Conservation (phyloP, 768 basidiomycete genomes). For the Dentipellis fragilis region DNA sequence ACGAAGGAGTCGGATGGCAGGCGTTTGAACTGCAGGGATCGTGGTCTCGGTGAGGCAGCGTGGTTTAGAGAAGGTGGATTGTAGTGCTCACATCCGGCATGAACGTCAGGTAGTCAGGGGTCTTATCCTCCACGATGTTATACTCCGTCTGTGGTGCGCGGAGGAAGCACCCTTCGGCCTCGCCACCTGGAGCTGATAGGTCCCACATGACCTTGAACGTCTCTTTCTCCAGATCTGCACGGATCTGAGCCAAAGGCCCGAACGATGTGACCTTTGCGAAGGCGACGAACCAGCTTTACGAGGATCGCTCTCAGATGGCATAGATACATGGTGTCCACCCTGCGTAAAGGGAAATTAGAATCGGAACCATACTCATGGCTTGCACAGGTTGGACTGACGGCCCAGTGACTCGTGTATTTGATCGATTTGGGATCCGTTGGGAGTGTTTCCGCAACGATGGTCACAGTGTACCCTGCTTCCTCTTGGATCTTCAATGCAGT, state of each 20-base stretch:
- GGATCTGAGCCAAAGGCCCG: not conserved
- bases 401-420: conserved; percentile 76
- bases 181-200: conserved; percentile 48
- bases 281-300: conserved; percentile 36
- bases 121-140: conserved; percentile 30
- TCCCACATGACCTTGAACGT: conserved; percentile 73
- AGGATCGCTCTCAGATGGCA: conserved; percentile 36
- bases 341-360: conserved; percentile 17
- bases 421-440: conserved; percentile 68
- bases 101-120: conserved; percentile 24
- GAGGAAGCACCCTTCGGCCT: conserved; percentile 52
- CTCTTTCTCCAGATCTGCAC: conserved; percentile 52
- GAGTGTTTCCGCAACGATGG: conserved; percentile 59
- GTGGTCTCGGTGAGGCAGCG: not conserved
- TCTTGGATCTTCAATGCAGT: conserved; percentile 67
- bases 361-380: not conserved
- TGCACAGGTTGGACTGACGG: conserved; percentile 34
- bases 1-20: conserved; percentile 31
- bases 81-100: conserved; percentile 23
- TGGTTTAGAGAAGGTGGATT: not conserved
- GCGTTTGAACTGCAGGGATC: conserved; percentile 28
- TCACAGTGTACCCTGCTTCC: conserved; percentile 49
- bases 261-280: not conserved
- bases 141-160: conserved; percentile 57
- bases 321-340: conserved; percentile 75